These are phyloP conservation scores for Gorgonomyces haynaldii DNA, from an alignment of 192 early-diverging fungal genomes.

Conservation along the genomic window DNA sequence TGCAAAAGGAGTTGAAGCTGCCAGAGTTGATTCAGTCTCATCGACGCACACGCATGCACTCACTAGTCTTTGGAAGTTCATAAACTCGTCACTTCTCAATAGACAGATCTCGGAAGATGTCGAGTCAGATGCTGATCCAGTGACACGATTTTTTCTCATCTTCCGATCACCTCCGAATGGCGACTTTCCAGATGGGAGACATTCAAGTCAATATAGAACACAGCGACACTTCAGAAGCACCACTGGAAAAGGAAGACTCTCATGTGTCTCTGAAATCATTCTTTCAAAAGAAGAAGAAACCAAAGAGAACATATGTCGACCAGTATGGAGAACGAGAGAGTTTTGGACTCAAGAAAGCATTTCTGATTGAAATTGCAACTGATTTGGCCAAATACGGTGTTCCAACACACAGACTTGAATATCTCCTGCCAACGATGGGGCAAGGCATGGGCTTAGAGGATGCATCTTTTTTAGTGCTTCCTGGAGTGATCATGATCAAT, in stretches of 20 bases:
- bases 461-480: conserved; percentile 24
- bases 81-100: too few relatives aligned
- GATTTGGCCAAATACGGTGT: conserved; percentile 30
- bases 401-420: conserved; percentile 36
- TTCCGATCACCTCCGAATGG: too few relatives aligned
- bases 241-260: too few relatives aligned
- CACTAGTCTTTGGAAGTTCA: too few relatives aligned
- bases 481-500: conserved; percentile 10
- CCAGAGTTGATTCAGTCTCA: conserved; percentile 28
- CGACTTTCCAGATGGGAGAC: too few relatives aligned
- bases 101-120: too few relatives aligned
- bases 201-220: too few relatives aligned
- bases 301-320: not conserved
- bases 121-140: too few relatives aligned
- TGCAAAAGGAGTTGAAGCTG: conserved; percentile 26
- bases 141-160: too few relatives aligned
- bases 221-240: too few relatives aligned
- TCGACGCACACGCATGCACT: conserved; percentile 24
- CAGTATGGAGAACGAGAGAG: not conserved
- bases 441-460: conserved; percentile 28
- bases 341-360: conserved; percentile 32
- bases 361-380: conserved; percentile 31
- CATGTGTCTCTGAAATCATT: too few relatives aligned
- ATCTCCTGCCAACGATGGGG: conserved; percentile 23
- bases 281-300: not conserved